Evolutionary conservation across 1,284 basidiomycete genomes (phyloP).

Genomic region (Ceratobasidium sp.): DNA sequence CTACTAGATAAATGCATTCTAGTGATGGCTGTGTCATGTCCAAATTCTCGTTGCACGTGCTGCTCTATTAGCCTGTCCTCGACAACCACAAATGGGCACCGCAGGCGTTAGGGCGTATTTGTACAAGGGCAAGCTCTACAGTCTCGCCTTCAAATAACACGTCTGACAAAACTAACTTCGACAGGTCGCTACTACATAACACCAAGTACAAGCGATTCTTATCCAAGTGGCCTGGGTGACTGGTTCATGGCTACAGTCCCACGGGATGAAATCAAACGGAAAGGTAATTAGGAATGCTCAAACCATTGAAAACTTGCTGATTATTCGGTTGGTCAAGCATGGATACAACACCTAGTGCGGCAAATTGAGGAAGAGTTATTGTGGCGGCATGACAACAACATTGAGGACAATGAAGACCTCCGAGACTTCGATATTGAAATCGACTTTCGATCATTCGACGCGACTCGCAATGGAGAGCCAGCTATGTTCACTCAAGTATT

Average conservation of each 20-base stretch:
- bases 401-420: not conserved
- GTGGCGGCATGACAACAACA: not conserved
- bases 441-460: no score
- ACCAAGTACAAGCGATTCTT: not conserved
- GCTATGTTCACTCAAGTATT: not conserved
- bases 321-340: not conserved
- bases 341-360: not conserved
- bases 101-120: no score
- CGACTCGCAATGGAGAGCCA: no score
- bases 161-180: no score
- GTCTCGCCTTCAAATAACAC: no score
- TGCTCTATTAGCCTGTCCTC: no score
- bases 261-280: not conserved
- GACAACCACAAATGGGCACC: no score
- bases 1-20: no score
- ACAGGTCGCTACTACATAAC: not conserved
- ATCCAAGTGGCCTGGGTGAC: not conserved
- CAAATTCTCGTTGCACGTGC: no score
- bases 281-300: not conserved
- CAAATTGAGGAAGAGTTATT: not conserved
- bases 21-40: no score
- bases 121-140: no score
- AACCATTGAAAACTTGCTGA: not conserved
- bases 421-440: not conserved
- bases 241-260: not conserved